Evolutionary conservation across 495 filamentous ascomycete genomes (phyloP), one percentile per base, ranked within the genome.

Genomic region (Aspergillus sparsus): DNA sequence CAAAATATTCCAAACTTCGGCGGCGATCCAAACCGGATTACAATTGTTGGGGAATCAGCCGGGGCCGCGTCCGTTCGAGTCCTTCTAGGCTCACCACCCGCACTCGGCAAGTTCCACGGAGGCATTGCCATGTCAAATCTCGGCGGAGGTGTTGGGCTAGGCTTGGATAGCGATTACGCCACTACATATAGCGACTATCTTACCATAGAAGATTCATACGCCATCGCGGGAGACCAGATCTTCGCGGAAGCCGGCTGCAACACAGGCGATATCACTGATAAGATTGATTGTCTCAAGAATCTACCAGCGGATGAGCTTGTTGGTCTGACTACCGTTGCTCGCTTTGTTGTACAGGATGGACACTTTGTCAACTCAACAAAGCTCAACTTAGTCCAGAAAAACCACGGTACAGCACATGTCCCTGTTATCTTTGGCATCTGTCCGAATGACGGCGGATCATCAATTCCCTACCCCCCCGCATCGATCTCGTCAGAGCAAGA

Each of bases 341-440:
- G 73, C 31, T 73, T 76, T 45, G 71, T 80, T 8, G 74, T 81
- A 33, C 72, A 78, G 62, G 78, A 81, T 51, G 78, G 77, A n/a
- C 66, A 57, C 12, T 72, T 65, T 53, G 70, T 81, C 51, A 75
- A 74, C 44, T 75, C 75, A 1, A 47, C 59, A 16, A 61, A 77
- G 15, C 70, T 80, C 27, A 65, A 70, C 60, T 62, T 78, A 27
- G 51, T 65, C 39, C 70, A 68, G 33, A 60, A 55, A 39, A 71
- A 71, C 45, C 55, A 27, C 71, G 61, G 55, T 66, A 72, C 12
- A 66, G n/a, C 75, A 0, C 61, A 75, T 44, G 65, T 80, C 9
- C 71, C 69, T 13, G 70, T 79, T 11, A 77, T 81, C 9, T 74
- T 78, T 54, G 78, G 77, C 15, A 72, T 61, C 18, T 68, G 66